Evolutionary conservation across 106 monocot species (phyloP), one percentile per base, ranked within the genome.

Genomic region (Vanilla planifolia): DNA sequence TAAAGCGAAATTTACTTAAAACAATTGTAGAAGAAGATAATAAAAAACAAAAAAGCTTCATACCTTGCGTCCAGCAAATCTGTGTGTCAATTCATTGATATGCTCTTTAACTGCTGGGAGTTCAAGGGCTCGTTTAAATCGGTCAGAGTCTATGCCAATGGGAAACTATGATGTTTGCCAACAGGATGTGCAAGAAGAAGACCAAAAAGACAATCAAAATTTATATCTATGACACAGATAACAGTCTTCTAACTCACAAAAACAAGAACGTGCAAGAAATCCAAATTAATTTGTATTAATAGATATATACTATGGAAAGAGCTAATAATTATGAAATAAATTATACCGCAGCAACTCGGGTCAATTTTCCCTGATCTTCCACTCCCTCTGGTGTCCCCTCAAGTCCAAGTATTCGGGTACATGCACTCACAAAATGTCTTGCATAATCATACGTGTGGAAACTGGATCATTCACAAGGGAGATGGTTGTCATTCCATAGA

Each of bases 381-480:
- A 96, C 95, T 48, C 95, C 95, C 73, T 90, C 95, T 60, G 95
- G 95, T 48, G 95, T 96, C 2, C 95, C 95, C 75, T 96, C 95
- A 30, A 96, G 81, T 51, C 95, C 95, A 68, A 96, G 86, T 55
- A 96, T 96, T 34, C 95, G 73, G 13, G 95, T 96, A 67, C 95
- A 96, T 21, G 95, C 95, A 79, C 95, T 96, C 51, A 96, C 95
- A 62, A 96, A 96, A 51, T 96, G 95, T 48, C 95, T 96, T 68
- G 95, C 95, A 75, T 96, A 96, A 53, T 96, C 95, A 75, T 96
- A 96, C 58, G 95, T 96, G 51, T 96, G 95, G 48, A 96, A 96
- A 33, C 95, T 96, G 73, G 25, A 79, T 15, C 48, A 36, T 26
- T 57, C 62, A 11, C 21, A 62, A 46, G 15, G 32, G 37, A 45